Evolutionary conservation across 192 early-diverging fungal genomes (phyloP), one percentile per base, ranked within the genome.

Genomic region (Spinellus fusiger): DNA sequence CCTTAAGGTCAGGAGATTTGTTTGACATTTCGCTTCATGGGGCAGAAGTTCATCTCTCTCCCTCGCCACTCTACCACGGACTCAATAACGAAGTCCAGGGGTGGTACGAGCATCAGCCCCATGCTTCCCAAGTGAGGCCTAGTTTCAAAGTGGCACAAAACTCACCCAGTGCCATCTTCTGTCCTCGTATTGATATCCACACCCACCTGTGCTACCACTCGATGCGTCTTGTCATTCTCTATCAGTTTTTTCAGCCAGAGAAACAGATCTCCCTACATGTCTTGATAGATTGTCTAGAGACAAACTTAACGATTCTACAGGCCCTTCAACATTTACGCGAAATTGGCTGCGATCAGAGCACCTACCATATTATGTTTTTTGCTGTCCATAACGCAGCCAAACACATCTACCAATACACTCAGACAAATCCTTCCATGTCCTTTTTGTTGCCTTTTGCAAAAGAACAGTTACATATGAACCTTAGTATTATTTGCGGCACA

Each of bases 351-450:
- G 69, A 71, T 29, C 69, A 65, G 26, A 65, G 69, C 33, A 71
- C 69, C 13, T 71, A 71, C 25, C 69, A 71, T 23, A 52, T 65
- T 31, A 71, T 71, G 69, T 71, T 65, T 48, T 71, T 71, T 20
- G 69, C 69, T 13, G 65, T 71, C 25, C 69, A 71, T 32, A 71
- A 57, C 27, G 34, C 57, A 4, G 69, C 69, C 6, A 61, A 56
- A 23, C 52, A 53, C 5, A 61, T 71, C 10, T 65, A 56, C 29
- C 44, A 52, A 22, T 65, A 71, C 55, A 8, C 28, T 20, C 34
- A 13, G 32, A 15, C 31, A 25, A 18, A 34, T 8, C 15, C 25
- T 47, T 3, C 49, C 0, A 10, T 61, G 12, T 12, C 2, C 0
- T 44, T 35, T 5, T 25, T 56, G 13, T 35, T 5, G 6, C 12